These are phyloP conservation scores for Erodium moschatum DNA, from an alignment of 441 rosid genomes.

Conservation along the genomic window DNA sequence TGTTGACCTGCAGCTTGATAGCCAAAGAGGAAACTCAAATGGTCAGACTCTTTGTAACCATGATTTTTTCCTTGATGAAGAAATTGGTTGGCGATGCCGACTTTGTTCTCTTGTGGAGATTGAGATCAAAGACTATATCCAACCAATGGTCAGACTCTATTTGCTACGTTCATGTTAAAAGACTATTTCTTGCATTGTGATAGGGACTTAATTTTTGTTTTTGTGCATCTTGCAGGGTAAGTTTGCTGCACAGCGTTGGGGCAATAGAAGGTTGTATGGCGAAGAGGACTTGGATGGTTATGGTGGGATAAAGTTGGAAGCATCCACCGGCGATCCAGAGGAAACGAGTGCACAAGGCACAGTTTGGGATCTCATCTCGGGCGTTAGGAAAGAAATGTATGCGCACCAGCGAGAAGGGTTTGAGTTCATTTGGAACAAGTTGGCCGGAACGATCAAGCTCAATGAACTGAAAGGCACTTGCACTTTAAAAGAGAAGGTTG, in stretches of 20 bases:
- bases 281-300: slow-evolving; percentile 5
- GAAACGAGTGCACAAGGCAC: slow-evolving; percentile 29
- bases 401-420: slow-evolving; percentile 67
- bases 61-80: slow-evolving; percentile 42
- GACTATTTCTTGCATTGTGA: neutral
- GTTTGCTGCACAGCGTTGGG: neutral
- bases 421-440: slow-evolving; percentile 64
- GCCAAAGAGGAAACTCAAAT: neutral
- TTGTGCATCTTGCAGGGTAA: neutral
- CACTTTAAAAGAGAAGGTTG: slow-evolving; percentile 28
- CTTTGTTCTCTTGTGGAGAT: slow-evolving; percentile 34
- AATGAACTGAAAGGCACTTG: slow-evolving; percentile 34
- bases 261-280: neutral
- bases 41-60: slow-evolving; percentile 24
- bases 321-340: neutral
- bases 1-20: neutral
- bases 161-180: neutral
- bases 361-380: slow-evolving; percentile 68
- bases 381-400: slow-evolving; percentile 35
- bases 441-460: slow-evolving; percentile 47
- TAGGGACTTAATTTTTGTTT: neutral
- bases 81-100: slow-evolving; percentile 52
- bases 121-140: slow-evolving; percentile 42
- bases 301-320: slow-evolving; percentile 24
- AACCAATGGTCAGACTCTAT: slow-evolving; percentile 44